A percentile compares a stretch with the other conserved stretches of the same genome.
These are phyloP conservation scores for Amanita rimosa DNA, from an alignment of 768 basidiomycete genomes.

Conservation along the genomic window DNA sequence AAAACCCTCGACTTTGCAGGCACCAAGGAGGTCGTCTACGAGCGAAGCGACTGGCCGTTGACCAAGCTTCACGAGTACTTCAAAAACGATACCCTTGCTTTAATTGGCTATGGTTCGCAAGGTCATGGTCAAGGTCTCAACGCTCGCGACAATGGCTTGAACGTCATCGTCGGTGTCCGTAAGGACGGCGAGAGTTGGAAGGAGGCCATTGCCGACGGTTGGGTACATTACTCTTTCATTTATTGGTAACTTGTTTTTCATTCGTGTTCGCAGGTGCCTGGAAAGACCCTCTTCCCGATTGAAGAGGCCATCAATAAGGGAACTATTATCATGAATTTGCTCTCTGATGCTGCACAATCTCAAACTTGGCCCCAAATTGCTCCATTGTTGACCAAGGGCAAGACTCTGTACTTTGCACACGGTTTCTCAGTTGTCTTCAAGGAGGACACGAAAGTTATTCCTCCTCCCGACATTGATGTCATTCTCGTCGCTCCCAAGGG, in stretches of 20 bases:
- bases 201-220: conserved; percentile 91
- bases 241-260: not conserved
- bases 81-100: conserved; percentile 97
- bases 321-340: conserved; percentile 99
- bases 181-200: conserved; percentile 95
- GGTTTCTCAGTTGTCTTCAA: conserved; percentile 99
- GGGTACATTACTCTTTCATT: conserved; percentile 41
- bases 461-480: conserved; percentile 91
- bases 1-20: conserved; percentile 98
- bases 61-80: conserved; percentile 99
- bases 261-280: conserved; percentile 55
- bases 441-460: conserved; percentile 89
- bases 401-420: conserved; percentile 99
- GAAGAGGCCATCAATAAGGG: conserved; percentile 94
- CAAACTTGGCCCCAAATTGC: conserved; percentile 84
- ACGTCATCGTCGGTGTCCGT: conserved; percentile 97
- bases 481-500: conserved; percentile 99
- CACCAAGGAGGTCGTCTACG: conserved; percentile 86
- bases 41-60: conserved; percentile 95
- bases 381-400: conserved; percentile 97
- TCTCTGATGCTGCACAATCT: conserved; percentile 98
- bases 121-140: conserved; percentile 98
- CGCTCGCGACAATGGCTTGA: conserved; percentile 97
- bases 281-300: conserved; percentile 96
- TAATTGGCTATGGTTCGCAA: conserved; percentile 98